Evolutionary conservation across 2,329 filamentous ascomycete species (phyloP).

Genomic region (Scytalidium lignicola): DNA sequence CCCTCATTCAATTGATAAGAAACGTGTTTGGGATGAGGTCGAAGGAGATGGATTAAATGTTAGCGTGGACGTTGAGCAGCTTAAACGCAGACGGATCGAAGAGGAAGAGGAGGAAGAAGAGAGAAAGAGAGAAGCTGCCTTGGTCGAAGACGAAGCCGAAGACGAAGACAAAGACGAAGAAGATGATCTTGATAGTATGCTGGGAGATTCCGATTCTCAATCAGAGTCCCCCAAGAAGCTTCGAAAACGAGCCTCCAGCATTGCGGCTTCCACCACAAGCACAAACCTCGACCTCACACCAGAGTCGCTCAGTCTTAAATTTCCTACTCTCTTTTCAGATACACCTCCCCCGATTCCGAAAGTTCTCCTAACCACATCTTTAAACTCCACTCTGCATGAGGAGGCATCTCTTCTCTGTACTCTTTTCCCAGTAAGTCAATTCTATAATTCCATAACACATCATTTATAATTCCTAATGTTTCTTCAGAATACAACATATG

Average conservation of each 20-base stretch:
- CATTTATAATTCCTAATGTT: background rate
- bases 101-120: constrained; percentile 36
- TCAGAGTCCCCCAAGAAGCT: constrained; percentile 33
- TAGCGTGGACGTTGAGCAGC: constrained; percentile 51
- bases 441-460: constrained; percentile 60
- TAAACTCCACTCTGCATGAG: constrained; percentile 83
- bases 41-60: constrained; percentile 53
- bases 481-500: constrained; percentile 60
- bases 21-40: constrained; percentile 83
- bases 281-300: constrained; percentile 61
- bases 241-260: constrained; percentile 38
- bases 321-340: constrained; percentile 57
- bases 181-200: constrained; percentile 72
- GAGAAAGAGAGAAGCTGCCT: constrained; percentile 46
- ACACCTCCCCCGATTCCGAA: constrained; percentile 63
- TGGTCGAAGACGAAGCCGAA: constrained; percentile 37
- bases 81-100: constrained; percentile 52
- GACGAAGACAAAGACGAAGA: constrained; percentile 45
- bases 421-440: constrained; percentile 61
- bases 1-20: constrained; percentile 76
- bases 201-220: constrained; percentile 52
- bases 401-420: constrained; percentile 73
- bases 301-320: constrained; percentile 53
- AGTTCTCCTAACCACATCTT: constrained; percentile 83
- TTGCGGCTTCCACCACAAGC: constrained; percentile 54